Evolutionary conservation across 495 filamentous ascomycete species (phyloP), one percentile per base, ranked within the genome.

Genomic region (Aspergillus sclerotioniger): DNA sequence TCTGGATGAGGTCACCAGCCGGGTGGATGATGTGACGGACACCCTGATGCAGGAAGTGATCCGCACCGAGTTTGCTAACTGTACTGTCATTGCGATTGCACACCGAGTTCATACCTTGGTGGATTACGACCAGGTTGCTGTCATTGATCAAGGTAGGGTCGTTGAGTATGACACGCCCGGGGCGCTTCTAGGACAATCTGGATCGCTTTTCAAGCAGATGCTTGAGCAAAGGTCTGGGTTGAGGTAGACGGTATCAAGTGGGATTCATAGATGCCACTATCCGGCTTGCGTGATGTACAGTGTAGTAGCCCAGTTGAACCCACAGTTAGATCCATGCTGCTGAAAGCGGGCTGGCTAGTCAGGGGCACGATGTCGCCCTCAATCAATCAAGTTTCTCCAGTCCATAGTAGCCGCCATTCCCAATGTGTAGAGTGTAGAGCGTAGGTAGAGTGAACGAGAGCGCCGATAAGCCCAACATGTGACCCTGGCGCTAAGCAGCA

Each of bases 11-110:
- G 63, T 65, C 0, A 72, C 63, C 6, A 72, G 70, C 63, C 73
- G 70, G 41, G 70, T 84, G 5, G 81, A 83, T 59, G 60, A 54
- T 17, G 67, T 76, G 32, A 80, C 80, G 1, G 79, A 82, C 51
- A 58, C 49, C 19, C 49, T 74, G 4, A 80, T 84, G 68, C 76
- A 81, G 53, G 50, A 61, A 8, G 71, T 85, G 55, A 71, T 86
- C 5, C 67, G 80, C 0, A 61, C 73, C 28, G 75, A 82, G 47
- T 81, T 86, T 60, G 56, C 57, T 3, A 66, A 69, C 0, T 71
- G 76, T 46, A 86, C 82, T 0, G 70, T 85, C 13, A 67, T 86
- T 54, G 72, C 80, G 44, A 74, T 86, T 9, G 78, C 82, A 3
- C 84, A 86, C 65, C 69, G 76, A 15, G 58, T 84, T 7, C 72